Conservation (phyloP, 2,329 filamentous ascomycete genomes). For the Hawksworthiomyces lignivorus region DNA sequence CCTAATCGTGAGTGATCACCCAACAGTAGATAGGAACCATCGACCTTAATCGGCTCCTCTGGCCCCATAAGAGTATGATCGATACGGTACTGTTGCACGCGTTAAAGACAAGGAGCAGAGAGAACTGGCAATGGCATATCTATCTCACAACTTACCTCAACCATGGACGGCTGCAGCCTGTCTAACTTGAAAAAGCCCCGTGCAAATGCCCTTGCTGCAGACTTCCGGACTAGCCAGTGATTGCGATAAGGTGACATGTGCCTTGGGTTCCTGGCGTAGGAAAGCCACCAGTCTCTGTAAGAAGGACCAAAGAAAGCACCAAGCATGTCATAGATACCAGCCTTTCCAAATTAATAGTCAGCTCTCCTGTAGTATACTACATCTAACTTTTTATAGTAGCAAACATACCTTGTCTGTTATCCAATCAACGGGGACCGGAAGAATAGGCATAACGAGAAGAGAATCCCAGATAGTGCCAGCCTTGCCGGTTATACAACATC, state of each 20-base stretch:
- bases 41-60: slow-evolving; percentile 14
- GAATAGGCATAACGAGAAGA: slow-evolving; percentile 17
- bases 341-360: slow-evolving; percentile 6
- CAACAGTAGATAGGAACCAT: slow-evolving; percentile 20
- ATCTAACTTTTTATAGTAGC: too few relatives aligned
- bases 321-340: slow-evolving; percentile 16
- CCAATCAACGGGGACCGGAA: slow-evolving; percentile 19
- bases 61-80: slow-evolving; percentile 2
- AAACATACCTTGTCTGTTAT: slow-evolving; percentile 15
- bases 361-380: too few relatives aligned
- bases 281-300: slow-evolving; percentile 27
- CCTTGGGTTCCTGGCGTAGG: slow-evolving; percentile 15
- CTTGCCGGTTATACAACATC: slow-evolving; percentile 21
- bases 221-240: slow-evolving; percentile 25
- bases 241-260: slow-evolving; percentile 8
- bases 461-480: slow-evolving; percentile 15
- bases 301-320: slow-evolving; percentile 22
- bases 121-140: too few relatives aligned
- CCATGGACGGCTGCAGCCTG: slow-evolving; percentile 19
- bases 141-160: slow-evolving; percentile 19
- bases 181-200: slow-evolving; percentile 19
- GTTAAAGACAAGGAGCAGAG: neutral
- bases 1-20: slow-evolving; percentile 24
- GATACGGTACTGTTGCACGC: slow-evolving; percentile 15
- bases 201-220: slow-evolving; percentile 17